Evolutionary conservation across 805 yeast species (phyloP), one percentile per base, ranked within the genome.

Genomic region (Ogataea saltuana): DNA sequence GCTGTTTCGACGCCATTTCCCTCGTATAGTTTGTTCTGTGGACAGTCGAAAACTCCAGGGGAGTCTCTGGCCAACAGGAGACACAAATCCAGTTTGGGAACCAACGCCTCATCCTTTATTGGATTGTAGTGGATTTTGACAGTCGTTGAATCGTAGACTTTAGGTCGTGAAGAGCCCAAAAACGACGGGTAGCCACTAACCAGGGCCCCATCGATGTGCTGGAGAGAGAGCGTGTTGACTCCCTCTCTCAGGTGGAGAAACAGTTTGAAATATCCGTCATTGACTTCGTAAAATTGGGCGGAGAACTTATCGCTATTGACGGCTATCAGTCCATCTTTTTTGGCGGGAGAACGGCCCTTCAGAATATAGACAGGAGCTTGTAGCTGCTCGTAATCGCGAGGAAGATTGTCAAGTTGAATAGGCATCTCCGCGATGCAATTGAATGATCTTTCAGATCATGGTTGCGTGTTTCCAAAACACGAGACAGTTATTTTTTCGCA

Each of bases 51-150:
- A 3, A 62, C 48, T 15, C 78, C 76, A 1, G 80, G 77, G 2
- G 95, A 85, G 58, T 90, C 97, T 42, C 68, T 74, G 3, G 87
- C 97, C 4, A 88, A 63, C 10, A 90, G 61, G 12, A 89, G 58
- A 56, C 93, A 88, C 41, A 89, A 61, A 62, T 89, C 93, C 12
- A 89, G 65, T 1, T 95, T 93, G 34, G 85, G 85, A 54, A 85
- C 80, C 41, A 51, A 25, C 4, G 34, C 7, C 6, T 36, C 47
- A 12, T 46, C 50, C 4, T 30, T 31, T 28, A 85, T 58, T 0
- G 88, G 89, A 1, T 68, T 60, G 59, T 80, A 83, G 35, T 61
- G 61, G 39, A 83, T 59, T 2, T 53, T 58, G 27, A 46, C 20
- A 10, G 31, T 30, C 10, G 41, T 19, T 18, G 46, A 46, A 29